Percentiles rank a stretch among this genome's conserved stretches.
Evolutionary conservation across 2,329 filamentous ascomycete genomes (phyloP).

Genomic region (Pyrenophora seminiperda): DNA sequence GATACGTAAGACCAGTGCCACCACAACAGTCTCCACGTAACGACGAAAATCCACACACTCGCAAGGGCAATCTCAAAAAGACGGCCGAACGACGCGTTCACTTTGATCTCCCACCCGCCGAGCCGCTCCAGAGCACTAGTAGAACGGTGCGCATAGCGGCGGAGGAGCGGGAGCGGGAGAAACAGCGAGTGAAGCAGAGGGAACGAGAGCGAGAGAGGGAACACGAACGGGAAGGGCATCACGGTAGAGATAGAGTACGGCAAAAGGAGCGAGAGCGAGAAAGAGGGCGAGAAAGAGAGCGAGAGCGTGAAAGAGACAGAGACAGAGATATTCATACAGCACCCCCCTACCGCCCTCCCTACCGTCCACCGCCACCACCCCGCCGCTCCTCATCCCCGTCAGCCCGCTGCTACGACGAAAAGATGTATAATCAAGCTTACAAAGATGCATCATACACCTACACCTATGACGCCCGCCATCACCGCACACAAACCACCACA

Average conservation of each 20-base stretch:
- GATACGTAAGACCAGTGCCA: not conserved
- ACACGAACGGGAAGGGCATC: not conserved
- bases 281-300: not conserved
- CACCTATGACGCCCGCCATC: not conserved
- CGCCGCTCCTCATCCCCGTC: not conserved
- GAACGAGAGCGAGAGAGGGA: not conserved
- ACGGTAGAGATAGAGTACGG: not conserved
- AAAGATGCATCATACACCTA: not conserved
- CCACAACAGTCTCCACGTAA: not conserved
- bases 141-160: not conserved
- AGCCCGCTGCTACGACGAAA: not conserved
- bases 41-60: not conserved
- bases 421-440: not conserved
- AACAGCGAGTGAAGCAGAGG: not conserved
- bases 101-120: constrained; percentile 1
- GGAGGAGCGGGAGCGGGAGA: not conserved
- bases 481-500: not conserved
- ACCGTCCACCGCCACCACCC: not conserved
- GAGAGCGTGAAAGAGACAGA: not conserved
- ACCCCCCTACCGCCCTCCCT: too few species aligned
- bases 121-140: not conserved
- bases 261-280: not conserved
- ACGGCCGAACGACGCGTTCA: constrained; percentile 10
- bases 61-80: constrained; percentile 1
- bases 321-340: too few species aligned